Evolutionary conservation across 805 yeast genomes (phyloP), one percentile per base, ranked within the genome.

Genomic region (Saturnispora silvae): DNA sequence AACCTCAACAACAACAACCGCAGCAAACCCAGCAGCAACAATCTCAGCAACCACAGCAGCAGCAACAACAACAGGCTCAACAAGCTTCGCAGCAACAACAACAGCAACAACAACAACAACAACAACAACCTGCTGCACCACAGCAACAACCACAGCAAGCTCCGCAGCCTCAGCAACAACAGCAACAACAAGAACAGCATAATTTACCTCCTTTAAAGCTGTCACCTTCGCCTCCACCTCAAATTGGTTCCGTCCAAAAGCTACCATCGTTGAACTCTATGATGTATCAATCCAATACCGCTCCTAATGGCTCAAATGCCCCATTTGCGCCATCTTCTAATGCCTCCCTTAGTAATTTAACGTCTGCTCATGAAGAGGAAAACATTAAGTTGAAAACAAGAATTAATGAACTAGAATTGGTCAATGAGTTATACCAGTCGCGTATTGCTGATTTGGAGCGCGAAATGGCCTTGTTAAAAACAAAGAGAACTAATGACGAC

Each of bases 401-500:
- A 41, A 83, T 87, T 17, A 74, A 81, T 10, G 97, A 89, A 55
- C 68, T 89, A 43, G 97, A 89, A 55, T 65, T 87, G 30, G 95
- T 89, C 28, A 87, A 86, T 50, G 96, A 87, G 53, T 62, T 89
- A 41, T 83, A 85, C 63, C 73, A 83, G 48, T 73, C 89, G 5
- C 72, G 94, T 47, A 83, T 89, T 31, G 65, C 71, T 55, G 95
- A 89, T 53, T 65, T 89, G 45, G 96, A 89, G 59, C 75, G 75
- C 16, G 40, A 77, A 75, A 5, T 68, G 73, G 0, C 64, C 73
- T 42, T 62, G 68, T 38, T 57, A 76, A 38, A 76, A 19, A 40
- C 26, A 13, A 14, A 16, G 15, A 23, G 9, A 28, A 29, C n/a
- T 30, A 34, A 30, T 20, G 20, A 18, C n/a, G 15, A 19, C 14